phyloP scores from a whole-genome alignment of 768 basidiomycete species.

The Strobilomyces confusus region DNA sequence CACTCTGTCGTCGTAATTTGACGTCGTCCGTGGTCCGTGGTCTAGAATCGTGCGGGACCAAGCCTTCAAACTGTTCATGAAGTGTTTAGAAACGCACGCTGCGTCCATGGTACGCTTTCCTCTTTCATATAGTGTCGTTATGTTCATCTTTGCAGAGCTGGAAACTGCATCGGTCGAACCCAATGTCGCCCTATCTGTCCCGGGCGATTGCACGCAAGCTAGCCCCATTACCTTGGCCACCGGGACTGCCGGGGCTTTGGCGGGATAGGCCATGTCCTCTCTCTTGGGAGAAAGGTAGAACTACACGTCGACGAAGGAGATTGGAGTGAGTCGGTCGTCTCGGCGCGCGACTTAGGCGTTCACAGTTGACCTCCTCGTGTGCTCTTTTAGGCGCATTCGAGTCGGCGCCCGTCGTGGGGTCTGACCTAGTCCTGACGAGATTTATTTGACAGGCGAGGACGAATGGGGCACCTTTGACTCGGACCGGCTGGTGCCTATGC shows the following conservation, averaged over 20 bases:
- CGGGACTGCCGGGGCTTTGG: conserved; percentile 86
- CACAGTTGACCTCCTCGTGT: background rate
- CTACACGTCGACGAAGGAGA: conserved; percentile 78
- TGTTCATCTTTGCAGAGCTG: too few species aligned
- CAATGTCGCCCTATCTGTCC: conserved; percentile 23
- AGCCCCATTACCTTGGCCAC: conserved; percentile 78
- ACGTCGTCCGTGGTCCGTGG: background rate
- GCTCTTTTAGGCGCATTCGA: conserved; percentile 68
- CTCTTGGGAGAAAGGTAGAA: conserved; percentile 71
- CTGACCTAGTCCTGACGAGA: conserved; percentile 11
- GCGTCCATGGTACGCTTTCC: conserved; percentile 79
- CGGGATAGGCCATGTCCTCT: conserved; percentile 95
- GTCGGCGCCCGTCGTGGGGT: conserved; percentile 38
- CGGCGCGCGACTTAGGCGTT: background rate
- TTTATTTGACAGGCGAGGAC: conserved; percentile 1
- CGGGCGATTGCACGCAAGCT: conserved; percentile 25
- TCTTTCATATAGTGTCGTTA: background rate
- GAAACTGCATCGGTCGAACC: conserved; percentile 44
- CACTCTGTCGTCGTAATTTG: background rate
- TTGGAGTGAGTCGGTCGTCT: background rate
- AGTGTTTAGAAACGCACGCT: conserved; percentile 72
- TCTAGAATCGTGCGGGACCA: conserved; percentile 87
- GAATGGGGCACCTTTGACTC: conserved; percentile 24
- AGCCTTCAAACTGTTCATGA: conserved; percentile 90
- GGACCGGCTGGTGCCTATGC: conserved; percentile 1